phyloP scores from a whole-genome alignment of 768 basidiomycete species.

The Podaxis rugospora region DNA sequence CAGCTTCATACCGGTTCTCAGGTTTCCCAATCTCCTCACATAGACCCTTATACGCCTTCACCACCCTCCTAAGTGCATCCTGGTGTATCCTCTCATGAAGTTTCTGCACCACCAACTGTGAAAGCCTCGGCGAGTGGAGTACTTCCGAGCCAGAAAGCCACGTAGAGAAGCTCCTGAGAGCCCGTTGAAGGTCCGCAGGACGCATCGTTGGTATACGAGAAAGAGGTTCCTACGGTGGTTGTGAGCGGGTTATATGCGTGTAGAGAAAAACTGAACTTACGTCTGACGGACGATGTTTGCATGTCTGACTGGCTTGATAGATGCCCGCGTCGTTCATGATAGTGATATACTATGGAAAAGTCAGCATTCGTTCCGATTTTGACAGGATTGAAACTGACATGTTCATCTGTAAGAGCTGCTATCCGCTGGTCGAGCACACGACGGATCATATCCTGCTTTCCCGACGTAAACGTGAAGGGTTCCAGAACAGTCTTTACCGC shows the following conservation, averaged over 20 bases:
- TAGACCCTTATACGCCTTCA: conserved; percentile 53
- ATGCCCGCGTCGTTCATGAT: conserved; percentile 55
- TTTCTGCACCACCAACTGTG: conserved; percentile 63
- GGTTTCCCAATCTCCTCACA: conserved; percentile 75
- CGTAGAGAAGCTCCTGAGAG: conserved; percentile 67
- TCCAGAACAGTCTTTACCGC: conserved; percentile 54
- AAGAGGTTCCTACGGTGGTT: conserved; percentile 50
- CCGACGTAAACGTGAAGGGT: conserved; percentile 61
- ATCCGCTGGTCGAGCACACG: conserved; percentile 59
- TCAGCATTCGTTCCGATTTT: neutral
- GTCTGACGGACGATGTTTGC: conserved; percentile 31
- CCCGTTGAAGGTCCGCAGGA: conserved; percentile 53
- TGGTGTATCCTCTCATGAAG: conserved; percentile 73
- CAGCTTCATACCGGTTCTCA: conserved; percentile 88
- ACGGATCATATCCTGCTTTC: conserved; percentile 56
- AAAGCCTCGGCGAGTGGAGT: conserved; percentile 74
- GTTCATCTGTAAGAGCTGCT: conserved; percentile 67
- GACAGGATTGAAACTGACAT: conserved; percentile 50
- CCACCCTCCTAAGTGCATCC: conserved; percentile 65
- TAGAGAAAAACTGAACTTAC: conserved; percentile 26
- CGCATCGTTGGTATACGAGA: conserved; percentile 69
- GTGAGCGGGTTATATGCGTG: neutral
- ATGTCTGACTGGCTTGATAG: conserved; percentile 38
- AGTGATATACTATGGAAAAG: conserved; percentile 37
- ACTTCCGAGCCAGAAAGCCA: conserved; percentile 84